Conservation (phyloP, 768 basidiomycete genomes). For the Sistotremastrum niveocremeum region DNA sequence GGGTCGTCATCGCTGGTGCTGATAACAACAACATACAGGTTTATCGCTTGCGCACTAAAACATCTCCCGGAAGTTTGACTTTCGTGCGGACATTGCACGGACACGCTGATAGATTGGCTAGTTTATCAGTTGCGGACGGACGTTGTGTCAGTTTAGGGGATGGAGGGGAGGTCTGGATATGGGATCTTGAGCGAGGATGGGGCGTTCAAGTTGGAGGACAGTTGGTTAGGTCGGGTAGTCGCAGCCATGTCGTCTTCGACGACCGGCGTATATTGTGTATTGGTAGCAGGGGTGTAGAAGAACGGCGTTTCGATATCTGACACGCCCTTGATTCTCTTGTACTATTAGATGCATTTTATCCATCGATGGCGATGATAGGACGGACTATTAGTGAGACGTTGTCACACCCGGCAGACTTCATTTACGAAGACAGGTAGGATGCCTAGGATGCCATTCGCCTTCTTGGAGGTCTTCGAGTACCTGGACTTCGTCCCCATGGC, state of each 20-base stretch:
- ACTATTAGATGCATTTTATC: background rate
- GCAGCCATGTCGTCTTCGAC: constrained; percentile 5
- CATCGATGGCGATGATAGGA: too few relatives aligned
- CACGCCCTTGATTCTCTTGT: background rate
- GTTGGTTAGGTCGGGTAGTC: background rate
- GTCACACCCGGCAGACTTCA: constrained; percentile 3
- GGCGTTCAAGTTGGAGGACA: constrained; percentile 19
- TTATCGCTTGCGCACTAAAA: constrained; percentile 51
- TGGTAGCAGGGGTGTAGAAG: background rate
- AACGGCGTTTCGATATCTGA: constrained; percentile 1
- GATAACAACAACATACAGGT: constrained; percentile 38
- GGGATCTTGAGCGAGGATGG: constrained; percentile 59
- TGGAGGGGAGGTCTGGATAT: constrained; percentile 71
- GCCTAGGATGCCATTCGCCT: constrained; percentile 37
- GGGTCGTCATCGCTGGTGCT: constrained; percentile 55
- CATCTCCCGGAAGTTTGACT: constrained; percentile 46
- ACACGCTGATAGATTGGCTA: constrained; percentile 48
- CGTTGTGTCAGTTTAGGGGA: constrained; percentile 63
- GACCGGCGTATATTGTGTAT: background rate
- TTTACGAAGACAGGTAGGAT: constrained; percentile 28
- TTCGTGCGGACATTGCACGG: constrained; percentile 65
- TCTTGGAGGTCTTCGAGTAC: constrained; percentile 1
- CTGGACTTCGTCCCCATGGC: constrained; percentile 11
- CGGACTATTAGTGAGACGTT: too few relatives aligned
- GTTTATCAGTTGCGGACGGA: constrained; percentile 66